These are phyloP conservation scores for Quercus mongolica DNA, from an alignment of 306 rosid species.

Conservation along the genomic window DNA sequence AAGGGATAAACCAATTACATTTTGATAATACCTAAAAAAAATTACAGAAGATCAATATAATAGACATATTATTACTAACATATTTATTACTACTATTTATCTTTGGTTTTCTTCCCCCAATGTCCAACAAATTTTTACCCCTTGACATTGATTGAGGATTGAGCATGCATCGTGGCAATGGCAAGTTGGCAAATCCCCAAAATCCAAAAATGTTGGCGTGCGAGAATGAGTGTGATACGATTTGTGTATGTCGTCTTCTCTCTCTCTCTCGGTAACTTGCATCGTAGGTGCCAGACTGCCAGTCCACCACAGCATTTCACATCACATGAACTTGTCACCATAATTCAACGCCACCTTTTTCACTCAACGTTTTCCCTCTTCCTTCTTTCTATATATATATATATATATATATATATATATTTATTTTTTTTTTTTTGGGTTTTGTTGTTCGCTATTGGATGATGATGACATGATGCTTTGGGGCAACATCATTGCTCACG, in stretches of 20 bases:
- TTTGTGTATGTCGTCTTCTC: background rate
- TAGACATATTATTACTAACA: background rate
- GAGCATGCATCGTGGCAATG: background rate
- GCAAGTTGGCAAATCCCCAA: background rate
- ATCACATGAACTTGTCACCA: background rate
- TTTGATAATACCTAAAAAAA: background rate
- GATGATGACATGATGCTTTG: background rate
- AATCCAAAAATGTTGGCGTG: background rate
- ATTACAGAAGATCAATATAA: background rate
- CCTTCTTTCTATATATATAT: background rate
- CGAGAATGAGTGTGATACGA: background rate
- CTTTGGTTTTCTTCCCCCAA: background rate
- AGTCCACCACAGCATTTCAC: background rate
- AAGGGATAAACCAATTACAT: too few relatives aligned
- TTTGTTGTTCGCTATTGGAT: background rate
- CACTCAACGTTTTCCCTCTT: background rate
- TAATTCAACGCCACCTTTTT: background rate
- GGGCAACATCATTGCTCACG: constrained; percentile 15
- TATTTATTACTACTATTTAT: background rate
- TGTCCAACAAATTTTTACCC: background rate
- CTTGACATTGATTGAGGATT: too few relatives aligned
- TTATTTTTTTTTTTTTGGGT: background rate
- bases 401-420: background rate
- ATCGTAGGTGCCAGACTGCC: background rate
- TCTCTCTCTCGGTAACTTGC: background rate